phyloP scores from a whole-genome alignment of 495 filamentous ascomycete genomes.

The Oidiodendron maius region DNA sequence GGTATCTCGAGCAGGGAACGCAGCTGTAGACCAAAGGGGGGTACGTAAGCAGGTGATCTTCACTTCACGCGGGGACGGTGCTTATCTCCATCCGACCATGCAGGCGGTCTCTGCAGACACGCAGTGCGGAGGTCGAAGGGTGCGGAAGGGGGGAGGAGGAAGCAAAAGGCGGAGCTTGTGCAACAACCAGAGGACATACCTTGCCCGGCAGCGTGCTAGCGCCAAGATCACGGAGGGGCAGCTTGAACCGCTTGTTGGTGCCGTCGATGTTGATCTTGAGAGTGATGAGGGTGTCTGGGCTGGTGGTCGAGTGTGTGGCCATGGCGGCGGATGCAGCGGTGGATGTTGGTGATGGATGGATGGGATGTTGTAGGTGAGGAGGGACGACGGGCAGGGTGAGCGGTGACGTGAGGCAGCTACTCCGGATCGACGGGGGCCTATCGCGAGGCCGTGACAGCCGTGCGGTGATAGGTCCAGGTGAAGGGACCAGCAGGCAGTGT shows the following conservation, averaged over 20 bases:
- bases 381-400: slow-evolving; percentile 13
- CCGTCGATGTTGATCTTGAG: slow-evolving; percentile 78
- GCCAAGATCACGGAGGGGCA: slow-evolving; percentile 81
- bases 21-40: too few species aligned
- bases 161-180: slow-evolving; percentile 4
- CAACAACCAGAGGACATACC: slow-evolving; percentile 59
- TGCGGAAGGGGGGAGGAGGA: too few species aligned
- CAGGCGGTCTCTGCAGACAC: too few species aligned
- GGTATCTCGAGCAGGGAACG: slow-evolving; percentile 66
- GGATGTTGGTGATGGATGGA: neutral
- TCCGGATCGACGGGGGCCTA: neutral
- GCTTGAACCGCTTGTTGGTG: slow-evolving; percentile 74
- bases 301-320: slow-evolving; percentile 18
- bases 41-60: slow-evolving; percentile 16
- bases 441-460: too few species aligned
- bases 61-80: too few species aligned
- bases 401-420: slow-evolving; percentile 18
- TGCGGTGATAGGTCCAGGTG: too few species aligned
- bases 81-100: too few species aligned
- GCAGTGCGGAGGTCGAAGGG: too few species aligned
- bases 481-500: neutral
- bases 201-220: slow-evolving; percentile 71
- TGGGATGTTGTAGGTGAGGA: too few species aligned
- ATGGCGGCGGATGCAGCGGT: slow-evolving; percentile 11
- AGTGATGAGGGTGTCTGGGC: slow-evolving; percentile 72